Base-by-base conservation (phyloP, 768 basidiomycete genomes). In the Pleurotus platypus region DNA sequence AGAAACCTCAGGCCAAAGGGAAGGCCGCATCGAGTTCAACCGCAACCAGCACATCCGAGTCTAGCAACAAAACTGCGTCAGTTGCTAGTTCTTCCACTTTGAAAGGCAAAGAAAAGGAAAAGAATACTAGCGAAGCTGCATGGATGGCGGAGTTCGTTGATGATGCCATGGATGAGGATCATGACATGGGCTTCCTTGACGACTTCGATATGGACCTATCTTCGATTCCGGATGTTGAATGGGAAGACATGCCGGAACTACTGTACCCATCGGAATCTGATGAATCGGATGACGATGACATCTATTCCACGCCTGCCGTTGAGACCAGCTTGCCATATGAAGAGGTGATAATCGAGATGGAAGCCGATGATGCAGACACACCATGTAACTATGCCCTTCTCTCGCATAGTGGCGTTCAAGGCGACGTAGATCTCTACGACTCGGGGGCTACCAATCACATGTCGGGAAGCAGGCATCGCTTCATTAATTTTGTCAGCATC, bases 381-480 rank as follows among this genome's bases (percentile, higher is more conserved):
- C 4, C 46, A 3, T 47, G 2, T 11, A 9, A 16, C 20, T 47
- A 18, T 22, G 46, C 46, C 24, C 16, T 47, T 13, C 46, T 47
- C 46, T 16, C 46, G 12, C 16, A 16, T 42, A 56, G 1, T 53
- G 60, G 24, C 49, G 56, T 16, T 9, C 18, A 42, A 4, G 49
- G 53, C 16, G 66, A 68, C 8, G 67, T 51, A 9, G 66, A 70
- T 24, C 61, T 72, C 11, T 69, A 71, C 55, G 71, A 77, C 64
- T 73, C 72, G n/a, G 74, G 75, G 2, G 69, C 72, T 18, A 65
- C 67, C 1, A 64, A 61, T 26, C 75, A 75, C 51, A 70, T 76
- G 68, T 68, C 71, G 1, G 74, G 69, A 0, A 69, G 67, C 55
- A 57, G 66, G 1, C 46, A 72, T 37, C 50, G 57, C 6, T 69